A percentile compares a stretch with the other conserved stretches of the same genome.
Conservation (phyloP, 495 filamentous ascomycete species). For the Aspergillus ostianus region DNA sequence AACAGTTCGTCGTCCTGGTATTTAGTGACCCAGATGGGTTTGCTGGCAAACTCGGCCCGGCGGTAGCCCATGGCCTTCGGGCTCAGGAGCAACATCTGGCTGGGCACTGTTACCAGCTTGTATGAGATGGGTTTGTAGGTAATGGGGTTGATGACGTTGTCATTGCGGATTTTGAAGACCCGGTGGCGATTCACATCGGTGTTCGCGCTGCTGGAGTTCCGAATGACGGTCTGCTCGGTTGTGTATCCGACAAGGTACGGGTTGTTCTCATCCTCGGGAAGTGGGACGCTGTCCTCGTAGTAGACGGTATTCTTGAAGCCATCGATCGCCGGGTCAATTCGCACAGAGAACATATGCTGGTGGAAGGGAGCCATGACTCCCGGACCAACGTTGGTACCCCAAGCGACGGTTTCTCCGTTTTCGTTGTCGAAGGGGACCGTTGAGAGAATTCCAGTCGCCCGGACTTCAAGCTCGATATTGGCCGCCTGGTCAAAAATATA, state of each 20-base stretch:
- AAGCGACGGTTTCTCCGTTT: slow-evolving; percentile 58
- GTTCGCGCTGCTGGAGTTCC: slow-evolving; percentile 61
- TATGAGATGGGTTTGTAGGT: slow-evolving; percentile 77
- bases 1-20: slow-evolving; percentile 78
- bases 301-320: slow-evolving; percentile 69
- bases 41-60: slow-evolving; percentile 80
- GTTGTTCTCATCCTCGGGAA: slow-evolving; percentile 73
- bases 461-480: slow-evolving; percentile 75
- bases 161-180: slow-evolving; percentile 79
- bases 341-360: slow-evolving; percentile 88
- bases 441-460: slow-evolving; percentile 82
- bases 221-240: slow-evolving; percentile 58
- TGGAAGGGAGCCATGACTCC: slow-evolving; percentile 78
- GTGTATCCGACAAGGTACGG: slow-evolving; percentile 78
- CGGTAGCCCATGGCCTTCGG: slow-evolving; percentile 64
- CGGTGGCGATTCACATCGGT: slow-evolving; percentile 62
- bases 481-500: slow-evolving; percentile 86
- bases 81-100: slow-evolving; percentile 78
- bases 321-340: slow-evolving; percentile 79
- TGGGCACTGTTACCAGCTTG: slow-evolving; percentile 70
- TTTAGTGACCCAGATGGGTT: slow-evolving; percentile 76
- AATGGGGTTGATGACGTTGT: slow-evolving; percentile 61
- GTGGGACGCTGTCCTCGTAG: slow-evolving; percentile 69
- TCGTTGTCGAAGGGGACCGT: slow-evolving; percentile 72
- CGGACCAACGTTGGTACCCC: slow-evolving; percentile 84